Base-by-base conservation (phyloP, 305 asterid species). In the Solanum hybrid region DNA sequence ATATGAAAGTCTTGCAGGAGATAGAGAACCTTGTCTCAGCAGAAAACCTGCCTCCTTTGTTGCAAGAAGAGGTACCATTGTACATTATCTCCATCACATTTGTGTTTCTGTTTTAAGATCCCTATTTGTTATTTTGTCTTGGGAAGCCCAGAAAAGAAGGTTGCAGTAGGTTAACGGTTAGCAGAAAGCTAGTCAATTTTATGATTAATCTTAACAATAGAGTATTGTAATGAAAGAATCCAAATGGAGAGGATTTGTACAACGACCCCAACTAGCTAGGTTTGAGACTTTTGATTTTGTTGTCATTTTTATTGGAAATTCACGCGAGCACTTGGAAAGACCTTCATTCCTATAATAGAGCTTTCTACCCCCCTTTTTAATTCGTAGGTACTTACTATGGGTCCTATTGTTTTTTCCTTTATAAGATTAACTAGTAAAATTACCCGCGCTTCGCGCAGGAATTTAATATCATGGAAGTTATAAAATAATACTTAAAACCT, bases 31-130 rank as follows among this genome's bases (percentile, higher is more conserved):
- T 96, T 79, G 93, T 95, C 90, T 93, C 96, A 34, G 89, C 91
- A 4, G 95, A 93, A 79, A 93, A 89, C 41, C 97, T 96, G 77
- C 97, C 95, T 89, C 90, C 93, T 77, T 90, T 95, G 90, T 98
- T 97, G 90, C 98, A 95, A 93, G 98, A 96, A 92, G 98, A 96
- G 98, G 99, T 97, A 94, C 76, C 34, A 17, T 14, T 82, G 38
- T 41, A 27, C 73, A 45, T 83, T 82, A 8, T 45, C 29, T 83
- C 75, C 57, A 9, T 17, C 39, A 45, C 10, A 39, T 39, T 27
- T 51, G 27, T 10, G 2, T 17, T 45, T 32, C 22, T 83, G 73
- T 83, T 41, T 82, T 29, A 29, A 83, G 7, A 45, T 84, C 15
- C 75, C 73, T 84, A 22, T 45, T 84, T 29, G 75, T 51, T 84